These are phyloP conservation scores for Coccinonectria pachysandricola DNA, from an alignment of 2,329 filamentous ascomycete genomes.

Conservation along the genomic window DNA sequence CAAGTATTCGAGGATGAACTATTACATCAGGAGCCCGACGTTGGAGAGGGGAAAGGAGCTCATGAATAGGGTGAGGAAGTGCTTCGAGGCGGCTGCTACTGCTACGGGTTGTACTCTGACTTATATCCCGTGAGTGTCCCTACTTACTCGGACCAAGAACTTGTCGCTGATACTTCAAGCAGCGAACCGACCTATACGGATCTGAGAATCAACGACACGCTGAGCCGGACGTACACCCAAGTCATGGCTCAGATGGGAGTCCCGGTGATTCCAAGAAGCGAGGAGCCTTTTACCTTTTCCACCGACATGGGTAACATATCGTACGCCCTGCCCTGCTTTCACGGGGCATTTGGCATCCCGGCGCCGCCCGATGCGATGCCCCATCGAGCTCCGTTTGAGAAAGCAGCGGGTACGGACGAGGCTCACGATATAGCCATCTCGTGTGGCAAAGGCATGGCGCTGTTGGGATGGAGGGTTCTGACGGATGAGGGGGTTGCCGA, in stretches of 20 bases:
- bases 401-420: slow-evolving; percentile 30
- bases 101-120: slow-evolving; percentile 27
- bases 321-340: slow-evolving; percentile 35
- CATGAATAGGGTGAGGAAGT: slow-evolving; percentile 22
- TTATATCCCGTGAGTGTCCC: slow-evolving; percentile 22
- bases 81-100: slow-evolving; percentile 25
- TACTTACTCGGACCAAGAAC: not conserved
- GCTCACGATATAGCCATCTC: slow-evolving; percentile 25
- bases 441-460: slow-evolving; percentile 2
- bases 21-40: slow-evolving; percentile 7
- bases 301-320: slow-evolving; percentile 44
- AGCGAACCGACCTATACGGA: slow-evolving; percentile 32
- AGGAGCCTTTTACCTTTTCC: slow-evolving; percentile 29
- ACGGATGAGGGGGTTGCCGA: slow-evolving; percentile 1
- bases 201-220: slow-evolving; percentile 32
- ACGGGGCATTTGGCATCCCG: slow-evolving; percentile 36
- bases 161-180: not conserved
- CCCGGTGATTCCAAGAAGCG: slow-evolving; percentile 24
- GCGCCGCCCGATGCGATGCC: slow-evolving; percentile 24
- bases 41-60: slow-evolving; percentile 3
- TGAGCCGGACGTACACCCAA: slow-evolving; percentile 31
- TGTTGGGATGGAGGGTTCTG: slow-evolving; percentile 3
- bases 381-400: slow-evolving; percentile 32
- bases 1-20: slow-evolving; percentile 6
- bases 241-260: slow-evolving; percentile 31